Base-by-base conservation (phyloP, 2,329 filamentous ascomycete species). In the Aspergillus sp. region DNA sequence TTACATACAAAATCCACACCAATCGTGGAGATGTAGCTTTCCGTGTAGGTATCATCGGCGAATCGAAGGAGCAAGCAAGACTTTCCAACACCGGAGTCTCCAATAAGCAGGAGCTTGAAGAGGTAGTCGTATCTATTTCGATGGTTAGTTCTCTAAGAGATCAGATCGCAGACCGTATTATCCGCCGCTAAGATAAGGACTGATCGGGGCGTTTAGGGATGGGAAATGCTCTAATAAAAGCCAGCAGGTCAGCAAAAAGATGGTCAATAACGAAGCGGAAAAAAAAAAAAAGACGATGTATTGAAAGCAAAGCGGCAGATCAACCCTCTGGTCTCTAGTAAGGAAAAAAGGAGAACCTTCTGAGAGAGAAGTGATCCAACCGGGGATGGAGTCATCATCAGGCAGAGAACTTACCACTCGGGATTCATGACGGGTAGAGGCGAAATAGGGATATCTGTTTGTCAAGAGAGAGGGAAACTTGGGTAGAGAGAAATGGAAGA, bases 31-130 rank as follows among this genome's bases (percentile, higher is more conserved):
- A 98, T 98, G 79, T 97, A 98, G 72, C 88, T 95, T 79, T 97
- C 93, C 53, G 93, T 98, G 80, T 97, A 98, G 73, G 93, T 97
- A 68, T 96, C 90, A 71, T 96, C 93, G 68, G 93, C 93, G 69
- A 98, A 98, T 78, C 93, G 90, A 70, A 98, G 81, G 61, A 98
- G 81, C 77, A 98, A 74, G 77, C 93, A 98, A 68, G 93, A 98
- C 86, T 98, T 98, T 86, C 93, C 93, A 68, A 98, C 93, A 84
- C 93, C 93, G 73, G 93, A 98, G 74, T 98, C 93, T 75, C 93
- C 93, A 84, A 98, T 98, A 79, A 98, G 91, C 75, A 98, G 88
- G 60, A 98, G 90, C 85, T 98, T 98, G 85, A 98, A 98, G 68
- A 98, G 90, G 75, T 98, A 98, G 74, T 98, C 93, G 87, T 98